Evolutionary conservation across 768 basidiomycete species (phyloP).

Genomic region (Naganishia antarctica): DNA sequence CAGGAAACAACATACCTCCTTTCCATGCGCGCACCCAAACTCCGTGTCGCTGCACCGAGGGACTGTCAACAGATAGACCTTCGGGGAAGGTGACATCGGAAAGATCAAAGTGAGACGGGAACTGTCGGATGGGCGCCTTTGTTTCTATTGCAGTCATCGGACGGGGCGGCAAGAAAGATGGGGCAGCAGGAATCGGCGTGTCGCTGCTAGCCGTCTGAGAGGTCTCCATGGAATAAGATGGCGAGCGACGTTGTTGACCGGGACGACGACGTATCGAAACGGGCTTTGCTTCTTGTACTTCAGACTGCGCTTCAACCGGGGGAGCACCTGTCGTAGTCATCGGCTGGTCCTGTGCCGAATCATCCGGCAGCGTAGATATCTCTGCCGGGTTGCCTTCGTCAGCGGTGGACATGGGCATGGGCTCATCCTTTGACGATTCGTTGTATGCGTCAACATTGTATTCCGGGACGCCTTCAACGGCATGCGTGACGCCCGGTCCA

Average conservation of each 20-base stretch:
- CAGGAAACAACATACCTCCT: constrained; percentile 32
- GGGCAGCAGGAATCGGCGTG: constrained; percentile 2
- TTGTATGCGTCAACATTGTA: constrained; percentile 10
- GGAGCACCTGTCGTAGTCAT: not conserved
- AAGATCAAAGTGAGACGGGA: constrained; percentile 8
- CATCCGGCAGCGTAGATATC: not conserved
- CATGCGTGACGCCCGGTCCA: not conserved
- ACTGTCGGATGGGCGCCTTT: not conserved
- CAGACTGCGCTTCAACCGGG: not conserved
- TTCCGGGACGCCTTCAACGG: not conserved
- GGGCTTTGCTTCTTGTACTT: not conserved
- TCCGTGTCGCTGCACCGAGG: constrained; percentile 38
- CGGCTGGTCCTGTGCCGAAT: not conserved
- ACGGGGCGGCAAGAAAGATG: not conserved
- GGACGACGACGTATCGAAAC: constrained; percentile 15
- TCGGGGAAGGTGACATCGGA: constrained; percentile 33
- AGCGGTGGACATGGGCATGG: constrained; percentile 4
- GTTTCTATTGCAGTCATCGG: not conserved
- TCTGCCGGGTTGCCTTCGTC: not conserved
- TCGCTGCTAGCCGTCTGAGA: constrained; percentile 6
- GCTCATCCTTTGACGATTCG: constrained; percentile 8
- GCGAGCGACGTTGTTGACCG: constrained; percentile 27
- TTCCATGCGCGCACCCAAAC: constrained; percentile 38
- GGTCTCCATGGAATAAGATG: constrained; percentile 17
- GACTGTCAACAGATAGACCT: constrained; percentile 37